A percentile compares a stretch with the other conserved stretches of the same genome.
Evolutionary conservation across 129 eudicot genomes (phyloP).

Genomic region (Tagetes patula): DNA sequence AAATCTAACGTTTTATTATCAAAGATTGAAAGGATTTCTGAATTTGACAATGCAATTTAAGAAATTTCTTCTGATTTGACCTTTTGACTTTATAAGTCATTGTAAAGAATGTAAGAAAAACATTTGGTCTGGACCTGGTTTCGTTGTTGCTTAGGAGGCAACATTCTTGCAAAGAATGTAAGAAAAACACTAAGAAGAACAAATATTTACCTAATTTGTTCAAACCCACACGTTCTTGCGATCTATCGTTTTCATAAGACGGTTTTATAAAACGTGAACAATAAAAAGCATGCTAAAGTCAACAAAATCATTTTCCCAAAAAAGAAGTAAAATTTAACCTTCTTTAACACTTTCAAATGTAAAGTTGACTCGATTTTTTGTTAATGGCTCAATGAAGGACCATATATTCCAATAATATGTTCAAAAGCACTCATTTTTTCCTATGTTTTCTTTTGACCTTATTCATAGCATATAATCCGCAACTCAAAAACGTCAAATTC

Average conservation of each 20-base stretch:
- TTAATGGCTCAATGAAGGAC: not conserved
- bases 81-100: not conserved
- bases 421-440: not conserved
- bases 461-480: not conserved
- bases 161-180: not conserved
- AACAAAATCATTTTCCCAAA: slow-evolving; percentile 17
- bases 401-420: not conserved
- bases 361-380: slow-evolving; percentile 17
- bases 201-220: not conserved
- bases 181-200: slow-evolving; percentile 3
- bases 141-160: not conserved
- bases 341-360: slow-evolving; percentile 3
- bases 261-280: slow-evolving; percentile 12
- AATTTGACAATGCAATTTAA: not conserved
- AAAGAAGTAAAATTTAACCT: slow-evolving; percentile 21
- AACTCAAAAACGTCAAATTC: slow-evolving; percentile 8
- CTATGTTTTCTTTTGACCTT: slow-evolving; percentile 7
- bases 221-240: slow-evolving; percentile 3
- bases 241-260: slow-evolving; percentile 4
- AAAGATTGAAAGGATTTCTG: not conserved
- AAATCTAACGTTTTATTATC: not conserved
- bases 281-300: slow-evolving; percentile 18
- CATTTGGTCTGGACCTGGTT: not conserved
- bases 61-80: not conserved
- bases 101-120: not conserved